Percentiles rank a stretch among this genome's conserved stretches.
Evolutionary conservation across 169 alveolate species (phyloP).

Genomic region (Eimeria acervulina): DNA sequence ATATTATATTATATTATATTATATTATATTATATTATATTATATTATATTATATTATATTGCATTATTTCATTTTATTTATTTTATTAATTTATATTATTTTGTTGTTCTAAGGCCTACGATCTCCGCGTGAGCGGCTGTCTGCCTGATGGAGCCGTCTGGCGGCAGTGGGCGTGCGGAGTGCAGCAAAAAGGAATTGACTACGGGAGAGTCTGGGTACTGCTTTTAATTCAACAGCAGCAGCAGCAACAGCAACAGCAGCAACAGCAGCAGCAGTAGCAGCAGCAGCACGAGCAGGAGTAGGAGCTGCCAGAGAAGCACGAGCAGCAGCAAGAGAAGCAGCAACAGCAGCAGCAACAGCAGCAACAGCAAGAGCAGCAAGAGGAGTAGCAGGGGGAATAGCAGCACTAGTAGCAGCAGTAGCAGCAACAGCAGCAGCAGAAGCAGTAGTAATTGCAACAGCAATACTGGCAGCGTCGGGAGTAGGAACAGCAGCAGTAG

Average conservation of each 20-base stretch:
- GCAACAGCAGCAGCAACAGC: too few relatives aligned
- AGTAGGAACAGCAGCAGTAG: background rate
- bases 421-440: background rate
- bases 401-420: too few relatives aligned
- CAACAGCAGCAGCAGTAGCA: background rate
- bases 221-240: background rate
- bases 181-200: background rate
- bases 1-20: too few relatives aligned
- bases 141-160: background rate
- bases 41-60: too few relatives aligned
- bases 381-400: too few relatives aligned
- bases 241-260: background rate
- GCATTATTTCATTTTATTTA: background rate
- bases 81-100: background rate
- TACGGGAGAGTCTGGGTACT: constrained; percentile 58
- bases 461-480: background rate
- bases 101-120: constrained; percentile 15
- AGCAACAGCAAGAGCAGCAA: too few relatives aligned
- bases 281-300: background rate
- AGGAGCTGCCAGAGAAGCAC: background rate
- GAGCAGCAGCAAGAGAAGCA: too few relatives aligned
- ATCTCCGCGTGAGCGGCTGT: constrained; percentile 39
- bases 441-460: background rate
- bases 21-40: too few relatives aligned
- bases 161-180: constrained; percentile 41